Evolutionary conservation across 352 stramenopile genomes (phyloP).

Genomic region (Phytophthora quininea): DNA sequence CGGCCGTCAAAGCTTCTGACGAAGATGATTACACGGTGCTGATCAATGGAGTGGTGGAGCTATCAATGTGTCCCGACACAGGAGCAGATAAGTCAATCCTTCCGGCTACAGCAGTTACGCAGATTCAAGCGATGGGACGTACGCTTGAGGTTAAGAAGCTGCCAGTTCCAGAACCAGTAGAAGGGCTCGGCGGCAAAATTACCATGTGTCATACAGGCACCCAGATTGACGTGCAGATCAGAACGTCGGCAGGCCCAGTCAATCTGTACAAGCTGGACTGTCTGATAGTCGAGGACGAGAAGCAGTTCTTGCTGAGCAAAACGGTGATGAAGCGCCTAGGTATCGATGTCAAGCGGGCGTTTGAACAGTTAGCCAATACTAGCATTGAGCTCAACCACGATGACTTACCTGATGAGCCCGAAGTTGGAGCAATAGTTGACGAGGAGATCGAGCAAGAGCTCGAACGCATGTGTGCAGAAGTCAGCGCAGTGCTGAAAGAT

Average conservation of each 20-base stretch:
- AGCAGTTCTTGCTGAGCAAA: slow-evolving; percentile 6
- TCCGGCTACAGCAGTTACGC: too few species aligned
- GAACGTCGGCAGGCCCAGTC: slow-evolving; percentile 13
- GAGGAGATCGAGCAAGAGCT: slow-evolving; percentile 5
- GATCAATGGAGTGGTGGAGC: too few species aligned
- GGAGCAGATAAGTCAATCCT: too few species aligned
- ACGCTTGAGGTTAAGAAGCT: too few species aligned
- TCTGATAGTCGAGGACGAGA: slow-evolving; percentile 4
- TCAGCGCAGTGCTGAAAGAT: slow-evolving; percentile 4
- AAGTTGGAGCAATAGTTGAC: not conserved
- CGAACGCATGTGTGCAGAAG: slow-evolving; percentile 6
- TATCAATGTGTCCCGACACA: too few species aligned
- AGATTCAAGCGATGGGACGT: too few species aligned
- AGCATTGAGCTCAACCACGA: slow-evolving; percentile 1
- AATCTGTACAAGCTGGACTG: slow-evolving; percentile 13
- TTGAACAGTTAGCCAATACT: slow-evolving; percentile 7
- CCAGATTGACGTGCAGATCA: slow-evolving; percentile 13
- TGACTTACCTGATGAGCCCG: slow-evolving; percentile 10
- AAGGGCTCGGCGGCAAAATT: not conserved
- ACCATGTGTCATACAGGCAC: not conserved
- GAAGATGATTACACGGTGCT: too few species aligned
- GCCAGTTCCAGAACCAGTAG: not conserved
- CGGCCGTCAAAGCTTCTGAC: too few species aligned
- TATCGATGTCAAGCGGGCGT: slow-evolving; percentile 22
- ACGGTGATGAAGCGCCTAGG: slow-evolving; percentile 11